Base-by-base conservation (phyloP, 1,284 basidiomycete species). In the Naganishia cerealis region DNA sequence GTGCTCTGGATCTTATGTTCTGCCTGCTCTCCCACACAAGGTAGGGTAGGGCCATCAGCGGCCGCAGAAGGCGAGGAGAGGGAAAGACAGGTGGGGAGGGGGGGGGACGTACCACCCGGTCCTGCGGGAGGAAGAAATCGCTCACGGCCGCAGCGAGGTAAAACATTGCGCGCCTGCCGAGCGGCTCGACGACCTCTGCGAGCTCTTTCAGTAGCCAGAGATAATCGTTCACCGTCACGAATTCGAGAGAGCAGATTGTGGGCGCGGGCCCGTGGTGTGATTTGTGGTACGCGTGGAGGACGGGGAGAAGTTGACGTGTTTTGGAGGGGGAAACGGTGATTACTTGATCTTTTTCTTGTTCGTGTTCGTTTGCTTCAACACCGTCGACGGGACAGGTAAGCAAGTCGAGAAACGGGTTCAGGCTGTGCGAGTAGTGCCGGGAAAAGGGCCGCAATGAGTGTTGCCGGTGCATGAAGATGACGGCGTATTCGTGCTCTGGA, bases 1-100 rank as follows among this genome's bases (percentile, higher is more conserved):
- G 90, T 90, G 0, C 92, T 96, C 78, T 99, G 95, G 55, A 99
- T 98, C 82, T 99, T 99, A 83, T 99, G 95, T 81, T 94, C 92
- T 1, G 92, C 90, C 92, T 96, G 75, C 2, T 26, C 55, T 43
- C 13, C 6, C 36, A 9, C 12, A 24, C n/a, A n/a, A n/a, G n/a
- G n/a, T n/a, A n/a, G 40, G 53, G 13, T 24, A 33, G 16, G 18
- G 12, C 3, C 21, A 8, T 38, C 26, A 15, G 24, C 43, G 43
- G 2, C 33, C 36, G 16, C 18, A 18, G 40, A 24, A 38, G 33
- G 18, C 21, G 33, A 29, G 52, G n/a, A 6, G 43, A 5, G 26
- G 42, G 58, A 33, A 18, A 46, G 57, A 13, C 38, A 43, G 57
- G 53, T 57, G 67, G 48, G 15, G n/a, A 24, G 24, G n/a, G 12